phyloP scores from a whole-genome alignment of 192 early-diverging fungal species.

The Coemansia sp. region DNA sequence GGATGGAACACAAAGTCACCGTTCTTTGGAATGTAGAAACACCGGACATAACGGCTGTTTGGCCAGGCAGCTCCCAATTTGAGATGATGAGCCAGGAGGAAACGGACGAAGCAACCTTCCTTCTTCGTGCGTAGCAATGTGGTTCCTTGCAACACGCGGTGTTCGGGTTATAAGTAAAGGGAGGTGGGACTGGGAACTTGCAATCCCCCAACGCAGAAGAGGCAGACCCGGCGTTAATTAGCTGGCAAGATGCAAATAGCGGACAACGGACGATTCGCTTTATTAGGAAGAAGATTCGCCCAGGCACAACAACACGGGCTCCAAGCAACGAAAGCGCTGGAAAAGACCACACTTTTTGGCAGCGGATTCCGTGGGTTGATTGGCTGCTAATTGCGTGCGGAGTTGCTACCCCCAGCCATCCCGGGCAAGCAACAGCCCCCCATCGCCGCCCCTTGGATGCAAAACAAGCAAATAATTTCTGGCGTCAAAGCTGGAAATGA shows the following conservation, averaged over 20 bases:
- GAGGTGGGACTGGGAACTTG: neutral
- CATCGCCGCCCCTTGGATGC: neutral
- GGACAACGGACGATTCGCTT: slow-evolving; percentile 10
- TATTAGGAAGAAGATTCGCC: neutral
- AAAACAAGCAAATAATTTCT: too few species aligned
- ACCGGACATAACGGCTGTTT: too few species aligned
- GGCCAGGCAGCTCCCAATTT: too few species aligned
- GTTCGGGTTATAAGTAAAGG: neutral
- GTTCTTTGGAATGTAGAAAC: too few species aligned
- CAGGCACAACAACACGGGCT: slow-evolving; percentile 2
- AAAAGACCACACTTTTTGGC: neutral
- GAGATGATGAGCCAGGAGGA: too few species aligned
- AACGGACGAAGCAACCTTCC: too few species aligned
- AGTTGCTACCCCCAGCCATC: slow-evolving; percentile 1
- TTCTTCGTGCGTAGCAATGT: too few species aligned
- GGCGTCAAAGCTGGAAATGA: neutral
- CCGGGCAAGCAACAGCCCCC: slow-evolving; percentile 5
- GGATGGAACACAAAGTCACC: too few species aligned
- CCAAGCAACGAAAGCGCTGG: neutral
- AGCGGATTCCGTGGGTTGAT: slow-evolving; percentile 11
- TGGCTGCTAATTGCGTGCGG: neutral
- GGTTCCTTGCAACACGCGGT: neutral
- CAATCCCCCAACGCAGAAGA: neutral
- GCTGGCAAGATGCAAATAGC: neutral
- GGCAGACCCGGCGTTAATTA: neutral